Conservation (phyloP, 2,329 filamentous ascomycete species). For the Monosporascus sp. region DNA sequence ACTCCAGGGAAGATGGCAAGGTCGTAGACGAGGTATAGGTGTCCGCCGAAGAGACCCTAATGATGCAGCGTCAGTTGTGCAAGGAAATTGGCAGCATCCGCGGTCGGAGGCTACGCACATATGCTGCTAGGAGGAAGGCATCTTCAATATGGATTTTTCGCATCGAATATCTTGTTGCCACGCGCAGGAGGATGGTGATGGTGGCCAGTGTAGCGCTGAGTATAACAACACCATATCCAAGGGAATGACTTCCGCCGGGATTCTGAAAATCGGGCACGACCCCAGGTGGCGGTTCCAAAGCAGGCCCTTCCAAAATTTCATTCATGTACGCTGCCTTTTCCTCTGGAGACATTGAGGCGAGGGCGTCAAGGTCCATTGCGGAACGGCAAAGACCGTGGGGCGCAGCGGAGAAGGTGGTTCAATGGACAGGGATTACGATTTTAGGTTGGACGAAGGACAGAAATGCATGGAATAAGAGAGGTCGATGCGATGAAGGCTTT, state of each 20-base stretch:
- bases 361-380: not conserved
- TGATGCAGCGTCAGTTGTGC: not conserved
- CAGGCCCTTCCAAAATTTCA: conserved; percentile 2
- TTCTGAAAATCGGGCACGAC: conserved; percentile 3
- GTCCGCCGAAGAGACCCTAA: conserved; percentile 1
- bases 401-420: too few relatives aligned
- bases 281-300: conserved; percentile 2
- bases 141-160: conserved; percentile 1
- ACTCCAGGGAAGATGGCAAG: not conserved
- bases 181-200: not conserved
- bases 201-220: not conserved
- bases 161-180: not conserved
- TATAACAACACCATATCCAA: conserved; percentile 5
- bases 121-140: not conserved
- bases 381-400: not conserved
- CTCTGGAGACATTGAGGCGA: not conserved
- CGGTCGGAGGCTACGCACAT: not conserved
- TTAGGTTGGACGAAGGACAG: too few relatives aligned
- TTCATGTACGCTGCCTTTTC: not conserved
- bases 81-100: not conserved
- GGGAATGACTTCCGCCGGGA: conserved; percentile 2
- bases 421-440: too few relatives aligned
- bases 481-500: too few relatives aligned
- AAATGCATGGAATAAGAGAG: too few relatives aligned
- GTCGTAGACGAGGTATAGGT: not conserved